Conservation (phyloP, 2,329 filamentous ascomycete species). For the Daldinia sp. region DNA sequence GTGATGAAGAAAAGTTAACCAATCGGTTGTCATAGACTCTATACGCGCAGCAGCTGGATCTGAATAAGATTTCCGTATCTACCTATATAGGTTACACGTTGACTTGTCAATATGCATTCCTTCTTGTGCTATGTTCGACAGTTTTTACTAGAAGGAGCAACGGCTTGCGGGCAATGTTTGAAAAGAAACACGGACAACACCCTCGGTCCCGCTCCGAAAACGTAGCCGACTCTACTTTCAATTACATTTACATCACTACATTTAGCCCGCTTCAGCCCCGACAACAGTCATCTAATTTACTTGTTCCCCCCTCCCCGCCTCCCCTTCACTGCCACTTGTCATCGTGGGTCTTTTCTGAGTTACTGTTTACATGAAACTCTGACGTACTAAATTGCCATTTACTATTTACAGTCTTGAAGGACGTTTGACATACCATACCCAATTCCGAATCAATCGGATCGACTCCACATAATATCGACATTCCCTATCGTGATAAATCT, state of each 20-base stretch:
- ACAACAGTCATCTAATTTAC: background rate
- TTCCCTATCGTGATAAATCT: conserved; percentile 21
- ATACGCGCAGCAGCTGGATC: conserved; percentile 36
- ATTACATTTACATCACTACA: background rate
- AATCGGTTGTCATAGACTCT: conserved; percentile 30
- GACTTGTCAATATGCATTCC: conserved; percentile 30
- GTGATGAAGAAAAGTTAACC: conserved; percentile 23
- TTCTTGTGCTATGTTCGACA: conserved; percentile 32
- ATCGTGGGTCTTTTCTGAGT: conserved; percentile 19
- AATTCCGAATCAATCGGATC: conserved; percentile 18
- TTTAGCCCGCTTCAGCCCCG: conserved; percentile 9
- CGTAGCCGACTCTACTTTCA: conserved; percentile 1
- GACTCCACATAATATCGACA: conserved; percentile 11
- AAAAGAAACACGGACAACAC: background rate
- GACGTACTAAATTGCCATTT: conserved; percentile 16
- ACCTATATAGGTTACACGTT: conserved; percentile 30
- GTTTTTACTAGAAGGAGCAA: conserved; percentile 37
- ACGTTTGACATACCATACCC: conserved; percentile 21
- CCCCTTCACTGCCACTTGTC: conserved; percentile 2
- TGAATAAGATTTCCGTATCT: conserved; percentile 35
- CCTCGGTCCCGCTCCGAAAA: conserved; percentile 18
- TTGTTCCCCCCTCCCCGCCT: background rate
- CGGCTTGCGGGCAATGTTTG: background rate
- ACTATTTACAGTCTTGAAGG: conserved; percentile 34
- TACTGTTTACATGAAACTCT: conserved; percentile 30